phyloP scores from a whole-genome alignment of 768 basidiomycete genomes.

The Ramaria sp. region DNA sequence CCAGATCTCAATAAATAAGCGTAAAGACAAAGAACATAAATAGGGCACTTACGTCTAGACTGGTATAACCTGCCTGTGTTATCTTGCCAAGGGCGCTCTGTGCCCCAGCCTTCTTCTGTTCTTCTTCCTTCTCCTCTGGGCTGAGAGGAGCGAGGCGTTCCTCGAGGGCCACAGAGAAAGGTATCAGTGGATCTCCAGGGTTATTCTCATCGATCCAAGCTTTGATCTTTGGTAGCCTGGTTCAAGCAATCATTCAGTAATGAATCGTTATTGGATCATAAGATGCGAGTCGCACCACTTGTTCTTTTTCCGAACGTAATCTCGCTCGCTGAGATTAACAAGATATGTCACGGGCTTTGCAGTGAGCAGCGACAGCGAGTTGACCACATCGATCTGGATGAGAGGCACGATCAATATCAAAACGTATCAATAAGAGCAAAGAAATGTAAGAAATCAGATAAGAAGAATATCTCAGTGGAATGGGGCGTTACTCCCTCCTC shows the following conservation, averaged over 20 bases:
- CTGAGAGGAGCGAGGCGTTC: conserved; percentile 64
- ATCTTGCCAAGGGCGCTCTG: conserved; percentile 80
- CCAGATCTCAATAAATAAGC: neutral
- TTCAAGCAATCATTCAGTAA: no score
- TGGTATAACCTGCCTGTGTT: conserved; percentile 85
- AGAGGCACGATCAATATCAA: neutral
- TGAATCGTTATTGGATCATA: no score
- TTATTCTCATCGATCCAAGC: conserved; percentile 96
- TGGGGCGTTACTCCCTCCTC: conserved; percentile 91
- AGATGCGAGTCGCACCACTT: conserved; percentile 75
- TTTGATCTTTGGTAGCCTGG: conserved; percentile 91
- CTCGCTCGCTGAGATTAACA: conserved; percentile 91
- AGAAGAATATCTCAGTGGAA: conserved; percentile 6
- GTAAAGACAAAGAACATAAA: neutral
- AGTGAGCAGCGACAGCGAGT: conserved; percentile 80
- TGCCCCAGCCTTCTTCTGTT: conserved; percentile 67
- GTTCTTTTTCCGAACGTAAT: conserved; percentile 96
- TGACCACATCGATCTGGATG: conserved; percentile 78
- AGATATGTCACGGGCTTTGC: conserved; percentile 98
- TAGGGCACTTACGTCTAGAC: conserved; percentile 54
- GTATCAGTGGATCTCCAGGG: conserved; percentile 90
- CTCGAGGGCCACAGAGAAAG: conserved; percentile 93
- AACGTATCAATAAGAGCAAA: conserved; percentile 8
- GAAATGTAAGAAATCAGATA: conserved; percentile 1
- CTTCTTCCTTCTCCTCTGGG: conserved; percentile 64